Conservation (phyloP, 371 early-diverging fungal species). For the Encephalitozoon hellem region DNA sequence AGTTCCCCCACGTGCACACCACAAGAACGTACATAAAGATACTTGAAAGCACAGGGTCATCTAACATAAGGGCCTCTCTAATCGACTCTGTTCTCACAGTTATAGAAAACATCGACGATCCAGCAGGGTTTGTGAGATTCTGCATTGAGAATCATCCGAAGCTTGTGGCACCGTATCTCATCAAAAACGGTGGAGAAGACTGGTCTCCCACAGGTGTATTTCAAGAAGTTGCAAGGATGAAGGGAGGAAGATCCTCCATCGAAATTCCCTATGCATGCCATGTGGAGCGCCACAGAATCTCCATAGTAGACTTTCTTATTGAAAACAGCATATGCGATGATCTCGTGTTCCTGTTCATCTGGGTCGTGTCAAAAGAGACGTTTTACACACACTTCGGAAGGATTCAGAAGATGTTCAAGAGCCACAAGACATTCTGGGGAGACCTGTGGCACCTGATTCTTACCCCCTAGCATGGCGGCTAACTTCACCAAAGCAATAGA, state of each 20-base stretch:
- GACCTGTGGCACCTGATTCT: neutral
- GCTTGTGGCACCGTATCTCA: neutral
- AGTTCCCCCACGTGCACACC: neutral
- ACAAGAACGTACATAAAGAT: neutral
- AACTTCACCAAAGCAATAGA: neutral
- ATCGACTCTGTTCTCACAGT: neutral
- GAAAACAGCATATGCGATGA: constrained; percentile 14
- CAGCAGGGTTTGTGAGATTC: constrained; percentile 2
- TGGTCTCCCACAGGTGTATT: neutral
- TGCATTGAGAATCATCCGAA: neutral
- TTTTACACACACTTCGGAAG: constrained; percentile 1
- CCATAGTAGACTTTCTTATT: neutral
- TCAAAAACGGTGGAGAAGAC: neutral
- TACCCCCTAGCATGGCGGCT: neutral
- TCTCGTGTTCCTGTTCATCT: constrained; percentile 4
- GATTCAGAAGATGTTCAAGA: constrained; percentile 5
- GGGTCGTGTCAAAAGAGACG: neutral
- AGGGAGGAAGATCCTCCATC: neutral
- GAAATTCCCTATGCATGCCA: neutral
- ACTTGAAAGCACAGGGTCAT: neutral
- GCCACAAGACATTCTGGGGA: neutral
- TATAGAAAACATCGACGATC: constrained; percentile 2
- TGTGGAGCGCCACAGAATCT: neutral
- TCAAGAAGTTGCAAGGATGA: neutral
- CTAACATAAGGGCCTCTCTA: neutral